Evolutionary conservation across 306 rosid genomes (phyloP).

Genomic region (Carpinus fangiana): DNA sequence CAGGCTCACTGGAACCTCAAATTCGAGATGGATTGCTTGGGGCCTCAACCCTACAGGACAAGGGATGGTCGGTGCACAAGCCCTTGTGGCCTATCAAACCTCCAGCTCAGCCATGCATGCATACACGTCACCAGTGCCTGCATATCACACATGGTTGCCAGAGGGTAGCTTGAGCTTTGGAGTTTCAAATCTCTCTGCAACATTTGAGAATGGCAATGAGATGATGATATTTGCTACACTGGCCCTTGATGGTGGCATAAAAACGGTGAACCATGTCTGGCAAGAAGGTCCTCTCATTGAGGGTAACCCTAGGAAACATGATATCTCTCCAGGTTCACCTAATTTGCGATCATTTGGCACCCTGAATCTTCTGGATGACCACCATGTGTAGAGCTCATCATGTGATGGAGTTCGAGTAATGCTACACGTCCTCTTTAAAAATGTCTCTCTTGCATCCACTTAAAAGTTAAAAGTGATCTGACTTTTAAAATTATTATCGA

Average conservation of each 20-base stretch:
- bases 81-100: constrained; percentile 50
- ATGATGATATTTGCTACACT: constrained; percentile 50
- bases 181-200: constrained; percentile 22
- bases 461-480: no score
- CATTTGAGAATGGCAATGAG: constrained; percentile 34
- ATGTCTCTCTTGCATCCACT: no score
- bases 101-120: constrained; percentile 23
- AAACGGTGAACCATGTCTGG: constrained; percentile 62
- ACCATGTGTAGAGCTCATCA: no score
- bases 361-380: constrained; percentile 56
- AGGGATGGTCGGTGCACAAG: constrained; percentile 51
- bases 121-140: constrained; percentile 19
- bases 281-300: constrained; percentile 56
- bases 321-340: fast-evolving
- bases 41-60: constrained; percentile 46
- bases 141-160: not conserved
- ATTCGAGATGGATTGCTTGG: constrained; percentile 68
- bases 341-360: constrained; percentile 35
- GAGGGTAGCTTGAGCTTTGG: constrained; percentile 32
- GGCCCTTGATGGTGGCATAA: constrained; percentile 26
- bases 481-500: no score
- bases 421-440: no score
- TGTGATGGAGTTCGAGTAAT: no score
- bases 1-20: constrained; percentile 38
- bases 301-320: not conserved